Conservation (phyloP, 805 yeast genomes). For the Ogataea trehaloabstinens region DNA sequence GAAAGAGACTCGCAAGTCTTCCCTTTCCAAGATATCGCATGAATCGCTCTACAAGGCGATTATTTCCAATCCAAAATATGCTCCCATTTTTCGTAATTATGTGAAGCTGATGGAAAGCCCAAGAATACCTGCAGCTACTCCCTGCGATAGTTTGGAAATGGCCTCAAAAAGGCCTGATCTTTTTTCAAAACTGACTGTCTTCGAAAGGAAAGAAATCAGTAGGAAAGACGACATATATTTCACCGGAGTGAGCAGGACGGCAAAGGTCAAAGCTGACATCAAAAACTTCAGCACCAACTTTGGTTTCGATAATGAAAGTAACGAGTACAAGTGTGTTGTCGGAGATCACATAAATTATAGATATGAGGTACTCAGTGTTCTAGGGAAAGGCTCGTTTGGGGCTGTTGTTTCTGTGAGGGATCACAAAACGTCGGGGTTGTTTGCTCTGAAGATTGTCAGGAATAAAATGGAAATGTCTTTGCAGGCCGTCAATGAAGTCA, state of each 20-base stretch:
- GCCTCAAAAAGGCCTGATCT: conserved; percentile 18
- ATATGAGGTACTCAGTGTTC: conserved; percentile 54
- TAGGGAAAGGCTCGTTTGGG: conserved; percentile 86
- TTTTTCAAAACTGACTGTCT: conserved; percentile 39
- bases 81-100: conserved; percentile 8
- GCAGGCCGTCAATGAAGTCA: conserved; percentile 78
- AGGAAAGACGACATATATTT: conserved; percentile 50
- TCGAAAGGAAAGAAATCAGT: conserved; percentile 60
- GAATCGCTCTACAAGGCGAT: not conserved
- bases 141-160: conserved; percentile 15
- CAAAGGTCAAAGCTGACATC: conserved; percentile 32
- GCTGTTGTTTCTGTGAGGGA: conserved; percentile 69
- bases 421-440: conserved; percentile 52
- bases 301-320: conserved; percentile 70
- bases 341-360: conserved; percentile 78
- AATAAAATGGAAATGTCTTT: conserved; percentile 70
- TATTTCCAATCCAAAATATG: conserved; percentile 4
- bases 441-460: conserved; percentile 77
- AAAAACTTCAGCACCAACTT: conserved; percentile 46
- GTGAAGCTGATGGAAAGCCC: not conserved
- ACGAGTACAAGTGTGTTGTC: conserved; percentile 52
- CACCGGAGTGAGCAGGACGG: conserved; percentile 37
- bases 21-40: not conserved
- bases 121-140: conserved; percentile 1
- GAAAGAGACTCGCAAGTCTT: not conserved